These are phyloP conservation scores for Colletotrichum falcatum DNA, from an alignment of 2,329 filamentous ascomycete genomes.

Conservation along the genomic window DNA sequence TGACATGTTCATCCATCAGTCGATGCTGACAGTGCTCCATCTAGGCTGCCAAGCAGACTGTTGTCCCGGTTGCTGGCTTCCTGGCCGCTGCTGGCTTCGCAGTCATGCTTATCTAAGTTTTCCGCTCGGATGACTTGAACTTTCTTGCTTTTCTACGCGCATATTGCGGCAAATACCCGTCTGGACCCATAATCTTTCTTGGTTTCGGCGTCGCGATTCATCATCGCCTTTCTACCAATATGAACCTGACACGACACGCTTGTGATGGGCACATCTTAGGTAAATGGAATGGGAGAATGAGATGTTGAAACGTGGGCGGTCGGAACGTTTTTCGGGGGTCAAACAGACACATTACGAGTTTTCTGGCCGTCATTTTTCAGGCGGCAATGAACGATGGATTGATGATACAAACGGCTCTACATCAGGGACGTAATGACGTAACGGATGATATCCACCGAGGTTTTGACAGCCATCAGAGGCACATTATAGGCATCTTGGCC, in stretches of 20 bases:
- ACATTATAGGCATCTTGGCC: slow-evolving; percentile 6
- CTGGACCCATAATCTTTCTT: slow-evolving; percentile 49
- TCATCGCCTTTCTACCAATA: slow-evolving; percentile 43
- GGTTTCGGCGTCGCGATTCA: slow-evolving; percentile 35
- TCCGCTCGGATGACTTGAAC: slow-evolving; percentile 6
- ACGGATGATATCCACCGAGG: slow-evolving; percentile 18
- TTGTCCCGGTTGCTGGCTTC: slow-evolving; percentile 57
- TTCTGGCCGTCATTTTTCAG: slow-evolving; percentile 47
- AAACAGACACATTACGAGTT: slow-evolving; percentile 50
- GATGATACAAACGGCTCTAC: slow-evolving; percentile 36
- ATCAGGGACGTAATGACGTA: slow-evolving; percentile 36
- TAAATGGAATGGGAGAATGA: slow-evolving; percentile 26
- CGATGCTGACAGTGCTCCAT: slow-evolving; percentile 4
- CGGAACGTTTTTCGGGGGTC: slow-evolving; percentile 42
- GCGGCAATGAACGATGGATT: slow-evolving; percentile 46
- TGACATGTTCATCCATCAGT: neutral
- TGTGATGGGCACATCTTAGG: slow-evolving; percentile 34
- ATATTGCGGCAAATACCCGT: slow-evolving; percentile 58
- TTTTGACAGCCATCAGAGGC: slow-evolving; percentile 13
- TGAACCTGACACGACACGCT: slow-evolving; percentile 22
- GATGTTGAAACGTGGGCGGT: slow-evolving; percentile 19
- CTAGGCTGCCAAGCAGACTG: slow-evolving; percentile 50
- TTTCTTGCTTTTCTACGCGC: slow-evolving; percentile 45
- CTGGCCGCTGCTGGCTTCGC: slow-evolving; percentile 63
- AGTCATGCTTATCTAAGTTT: slow-evolving; percentile 60